Base-by-base conservation (phyloP, 805 yeast genomes). In the Schizosaccharomyces pombe region DNA sequence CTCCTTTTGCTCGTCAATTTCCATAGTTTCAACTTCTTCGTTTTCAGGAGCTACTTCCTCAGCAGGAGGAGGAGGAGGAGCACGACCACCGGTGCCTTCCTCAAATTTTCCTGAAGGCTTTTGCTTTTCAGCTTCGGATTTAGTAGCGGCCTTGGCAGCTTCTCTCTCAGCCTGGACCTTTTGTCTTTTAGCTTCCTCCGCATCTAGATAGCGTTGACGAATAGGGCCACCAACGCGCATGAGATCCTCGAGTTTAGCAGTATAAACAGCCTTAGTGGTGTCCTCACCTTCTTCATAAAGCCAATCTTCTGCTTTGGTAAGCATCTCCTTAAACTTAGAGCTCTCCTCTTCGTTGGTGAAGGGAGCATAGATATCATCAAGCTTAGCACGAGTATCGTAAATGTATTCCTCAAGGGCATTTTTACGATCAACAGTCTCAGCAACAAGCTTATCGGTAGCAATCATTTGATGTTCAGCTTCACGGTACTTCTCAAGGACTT, bases 391-490 rank as follows among this genome's bases (percentile, higher is more conserved):
- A 71, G 89, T 79, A 64, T 85, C 94, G 73, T 91, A 91, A 65
- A 91, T 91, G 76, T 91, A 91, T 76, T 91, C 99, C 76, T 91
- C 98, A 58, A 91, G 76, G 60, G 95, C 91, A 70, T 91, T 91
- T 82, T 91, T 91, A 71, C 86, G 85, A 73, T 91, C 96, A 75
- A 91, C 97, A 61, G 97, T 91, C 73, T 91, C 97, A 61, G 93
- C 93, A 60, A 91, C 96, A 63, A 89, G 80, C 75, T 87, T 91
- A 72, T 91, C 99, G 66, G 81, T 86, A 67, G 85, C 78, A 60
- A 77, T 75, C 80, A 91, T 72, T 68, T 81, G 75, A 65, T 78
- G 77, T 75, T 91, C 99, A 69, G 73, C 72, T 76, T 91, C 97
- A 58, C 82, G 75, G 61, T 73, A 75, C 49, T 43, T 43, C 30